Conservation (phyloP, 2,329 filamentous ascomycete species). For the Aureobasidium musti region DNA sequence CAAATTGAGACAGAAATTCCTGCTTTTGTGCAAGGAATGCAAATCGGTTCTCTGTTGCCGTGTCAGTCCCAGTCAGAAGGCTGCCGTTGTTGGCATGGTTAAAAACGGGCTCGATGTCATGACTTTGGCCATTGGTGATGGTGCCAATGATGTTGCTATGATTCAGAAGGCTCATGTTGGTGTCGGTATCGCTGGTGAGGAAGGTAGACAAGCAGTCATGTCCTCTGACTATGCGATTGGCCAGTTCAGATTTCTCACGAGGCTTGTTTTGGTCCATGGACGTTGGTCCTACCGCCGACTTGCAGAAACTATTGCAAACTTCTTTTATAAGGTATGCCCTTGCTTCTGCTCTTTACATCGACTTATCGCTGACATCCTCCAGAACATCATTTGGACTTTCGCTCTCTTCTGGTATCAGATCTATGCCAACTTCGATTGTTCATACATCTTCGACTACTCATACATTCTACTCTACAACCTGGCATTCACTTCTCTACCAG, state of each 20-base stretch:
- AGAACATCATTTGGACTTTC: slow-evolving; percentile 96
- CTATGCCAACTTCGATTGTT: slow-evolving; percentile 93
- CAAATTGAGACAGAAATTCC: slow-evolving; percentile 81
- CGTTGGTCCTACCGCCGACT: slow-evolving; percentile 95
- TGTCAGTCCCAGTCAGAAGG: slow-evolving; percentile 95
- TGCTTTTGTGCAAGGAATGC: slow-evolving; percentile 95
- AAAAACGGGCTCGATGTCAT: slow-evolving; percentile 94
- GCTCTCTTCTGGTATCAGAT: slow-evolving; percentile 97
- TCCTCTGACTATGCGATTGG: slow-evolving; percentile 94
- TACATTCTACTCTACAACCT: slow-evolving; percentile 97
- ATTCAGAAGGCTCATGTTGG: slow-evolving; percentile 97
- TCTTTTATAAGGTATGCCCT: slow-evolving; percentile 85
- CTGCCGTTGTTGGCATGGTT: slow-evolving; percentile 93
- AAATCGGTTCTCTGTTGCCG: slow-evolving; percentile 95
- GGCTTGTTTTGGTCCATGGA: slow-evolving; percentile 85
- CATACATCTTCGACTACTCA: slow-evolving; percentile 95
- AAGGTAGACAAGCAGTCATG: slow-evolving; percentile 92
- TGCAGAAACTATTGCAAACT: slow-evolving; percentile 93
- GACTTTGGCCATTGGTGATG: slow-evolving; percentile 90
- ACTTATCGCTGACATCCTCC: background rate
- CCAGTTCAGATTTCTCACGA: slow-evolving; percentile 85
- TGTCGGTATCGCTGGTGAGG: slow-evolving; percentile 90
- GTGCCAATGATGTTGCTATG: slow-evolving; percentile 96
- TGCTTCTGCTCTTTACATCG: background rate
- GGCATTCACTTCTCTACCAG: slow-evolving; percentile 91